Evolutionary conservation across 129 eudicot genomes (phyloP), one percentile per base, ranked within the genome.

Genomic region (Sambucus nigra): DNA sequence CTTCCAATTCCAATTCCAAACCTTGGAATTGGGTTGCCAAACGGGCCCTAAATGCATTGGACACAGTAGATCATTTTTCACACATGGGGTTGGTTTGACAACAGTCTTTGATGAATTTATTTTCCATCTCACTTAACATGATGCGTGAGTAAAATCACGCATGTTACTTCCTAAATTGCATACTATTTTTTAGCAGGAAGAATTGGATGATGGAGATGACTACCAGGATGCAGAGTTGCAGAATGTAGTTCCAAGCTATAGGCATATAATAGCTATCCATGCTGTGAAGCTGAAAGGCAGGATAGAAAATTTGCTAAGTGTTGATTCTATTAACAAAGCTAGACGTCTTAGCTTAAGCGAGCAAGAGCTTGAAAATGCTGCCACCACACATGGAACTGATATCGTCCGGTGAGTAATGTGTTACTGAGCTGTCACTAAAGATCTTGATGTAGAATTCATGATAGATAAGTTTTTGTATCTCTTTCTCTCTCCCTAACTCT

Each of bases 281-380:
- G 76, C 82, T 2, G 65, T 50, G 62, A 80, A 75, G 65, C 54
- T 59, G 60, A 65, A 32, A 60, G 80, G 71, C 14, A 61, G 64
- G 3, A 7, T 75, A 38, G 25, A 4, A 29, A 60, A 70, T 24
- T 63, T 66, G 57, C 45, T 74, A n/a, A 31, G 27, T 50, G 62
- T 57, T 55, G 70, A 71, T 27, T 74, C 74, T 22, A n/a, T n/a
- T 7, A 54, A 69, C 50, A 60, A 44, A 15, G 77, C 57, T 59
- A 63, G 15, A 25, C 88, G 83, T 51, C 67, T 80, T 21, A 80
- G 80, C 67, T 39, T 80, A 22, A 75, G 76, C 47, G 83, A 80
- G 58, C 77, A 75, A 27, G 71, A 65, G 35, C 71, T 80, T 21
- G 52, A 68, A 75, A 56, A 66, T 69, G 77, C 66, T 65, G 60